Conservation (phyloP, 2,329 filamentous ascomycete species). For the Phyllosticta citriasiana region DNA sequence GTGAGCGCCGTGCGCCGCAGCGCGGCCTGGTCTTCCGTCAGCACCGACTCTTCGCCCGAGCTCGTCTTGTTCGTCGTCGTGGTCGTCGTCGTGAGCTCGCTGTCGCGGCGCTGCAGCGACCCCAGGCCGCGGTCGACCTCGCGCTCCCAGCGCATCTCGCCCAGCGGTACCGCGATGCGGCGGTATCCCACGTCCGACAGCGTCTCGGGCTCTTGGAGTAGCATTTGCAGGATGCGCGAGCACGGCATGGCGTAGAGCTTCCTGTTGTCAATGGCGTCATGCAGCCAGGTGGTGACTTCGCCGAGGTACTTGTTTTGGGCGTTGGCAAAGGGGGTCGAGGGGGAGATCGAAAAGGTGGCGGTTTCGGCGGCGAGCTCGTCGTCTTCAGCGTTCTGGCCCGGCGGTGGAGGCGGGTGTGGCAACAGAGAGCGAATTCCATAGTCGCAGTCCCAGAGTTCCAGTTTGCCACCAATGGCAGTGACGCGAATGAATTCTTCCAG, state of each 20-base stretch:
- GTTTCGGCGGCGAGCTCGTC: conserved; percentile 55
- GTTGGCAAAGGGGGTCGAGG: conserved; percentile 70
- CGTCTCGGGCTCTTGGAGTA: conserved; percentile 69
- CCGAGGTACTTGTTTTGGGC: conserved; percentile 73
- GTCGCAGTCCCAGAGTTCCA: conserved; percentile 89
- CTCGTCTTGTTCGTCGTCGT: neutral
- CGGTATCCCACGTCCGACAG: conserved; percentile 61
- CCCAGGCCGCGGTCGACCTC: conserved; percentile 40
- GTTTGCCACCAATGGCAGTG: conserved; percentile 62
- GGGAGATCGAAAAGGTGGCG: conserved; percentile 72
- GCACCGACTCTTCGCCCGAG: conserved; percentile 30
- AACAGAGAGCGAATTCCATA: conserved; percentile 73
- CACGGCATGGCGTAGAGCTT: conserved; percentile 68
- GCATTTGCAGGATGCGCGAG: conserved; percentile 61
- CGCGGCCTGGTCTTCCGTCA: conserved; percentile 61
- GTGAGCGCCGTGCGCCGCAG: conserved; percentile 70
- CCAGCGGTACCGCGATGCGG: conserved; percentile 76
- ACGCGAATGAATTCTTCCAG: conserved; percentile 68
- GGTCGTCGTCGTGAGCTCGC: conserved; percentile 35
- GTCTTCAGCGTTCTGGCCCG: conserved; percentile 50
- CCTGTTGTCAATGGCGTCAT: conserved; percentile 61
- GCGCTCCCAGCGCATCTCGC: conserved; percentile 78
- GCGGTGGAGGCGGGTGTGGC: conserved; percentile 58
- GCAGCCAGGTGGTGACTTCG: conserved; percentile 76
- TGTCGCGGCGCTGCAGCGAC: conserved; percentile 43